phyloP scores from a whole-genome alignment of 805 yeast genomes.

The Ascoidea rubescens region DNA sequence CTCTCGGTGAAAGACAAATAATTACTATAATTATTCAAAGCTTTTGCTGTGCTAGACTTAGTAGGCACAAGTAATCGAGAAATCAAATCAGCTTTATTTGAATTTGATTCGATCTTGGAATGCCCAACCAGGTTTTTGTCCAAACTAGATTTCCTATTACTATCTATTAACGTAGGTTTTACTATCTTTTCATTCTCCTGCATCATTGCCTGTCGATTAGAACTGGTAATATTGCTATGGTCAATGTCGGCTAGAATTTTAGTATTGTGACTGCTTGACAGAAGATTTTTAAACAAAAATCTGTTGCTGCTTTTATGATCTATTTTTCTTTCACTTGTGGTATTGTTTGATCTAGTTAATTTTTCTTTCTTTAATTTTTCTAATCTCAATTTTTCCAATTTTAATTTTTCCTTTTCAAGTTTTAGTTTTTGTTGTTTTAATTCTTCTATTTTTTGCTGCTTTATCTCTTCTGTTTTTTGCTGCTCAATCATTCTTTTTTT shows the following conservation, averaged over 20 bases:
- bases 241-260: background rate
- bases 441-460: background rate
- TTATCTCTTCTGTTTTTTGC: background rate
- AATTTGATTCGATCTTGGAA: too few relatives aligned
- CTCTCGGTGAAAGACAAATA: background rate
- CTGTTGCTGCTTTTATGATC: background rate
- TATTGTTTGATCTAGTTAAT: too few relatives aligned
- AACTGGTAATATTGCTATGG: too few relatives aligned
- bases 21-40: background rate
- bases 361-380: too few relatives aligned
- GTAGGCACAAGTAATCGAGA: background rate
- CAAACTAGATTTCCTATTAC: too few relatives aligned
- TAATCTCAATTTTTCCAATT: too few relatives aligned
- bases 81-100: too few relatives aligned
- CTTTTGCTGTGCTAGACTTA: background rate
- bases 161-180: background rate
- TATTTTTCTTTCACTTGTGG: background rate
- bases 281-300: background rate
- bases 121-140: background rate
- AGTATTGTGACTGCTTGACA: background rate
- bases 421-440: too few relatives aligned
- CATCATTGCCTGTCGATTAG: too few relatives aligned
- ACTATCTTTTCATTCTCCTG: background rate
- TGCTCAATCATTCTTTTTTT: background rate
- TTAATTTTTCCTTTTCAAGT: background rate